These are phyloP conservation scores for Synchytrium microbalum DNA, from an alignment of 371 early-diverging fungal genomes.

Conservation along the genomic window DNA sequence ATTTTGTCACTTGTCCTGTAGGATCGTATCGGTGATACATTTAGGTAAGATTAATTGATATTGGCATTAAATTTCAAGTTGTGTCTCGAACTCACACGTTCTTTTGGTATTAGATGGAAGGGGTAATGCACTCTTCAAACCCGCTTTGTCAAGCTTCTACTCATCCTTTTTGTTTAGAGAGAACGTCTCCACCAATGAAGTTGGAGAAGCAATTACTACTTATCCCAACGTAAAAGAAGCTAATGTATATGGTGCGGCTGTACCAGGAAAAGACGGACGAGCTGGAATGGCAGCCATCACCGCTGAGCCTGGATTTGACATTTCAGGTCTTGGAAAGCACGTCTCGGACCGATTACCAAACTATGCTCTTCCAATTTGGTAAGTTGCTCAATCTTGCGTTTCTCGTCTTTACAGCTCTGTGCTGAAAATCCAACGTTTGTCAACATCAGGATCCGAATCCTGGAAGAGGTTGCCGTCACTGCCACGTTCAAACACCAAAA, in stretches of 20 bases:
- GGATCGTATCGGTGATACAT: no score
- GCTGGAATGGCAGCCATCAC: conserved; percentile 69
- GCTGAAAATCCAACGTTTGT: neutral
- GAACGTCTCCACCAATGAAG: conserved; percentile 36
- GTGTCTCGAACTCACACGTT: no score
- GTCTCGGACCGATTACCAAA: conserved; percentile 43
- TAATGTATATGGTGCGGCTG: conserved; percentile 52
- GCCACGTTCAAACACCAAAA: conserved; percentile 52
- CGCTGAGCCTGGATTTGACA: conserved; percentile 25
- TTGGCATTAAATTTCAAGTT: no score
- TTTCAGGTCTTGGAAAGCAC: conserved; percentile 22
- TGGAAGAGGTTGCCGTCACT: conserved; percentile 36
- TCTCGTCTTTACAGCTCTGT: neutral
- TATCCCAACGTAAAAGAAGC: conserved; percentile 53
- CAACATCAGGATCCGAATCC: neutral
- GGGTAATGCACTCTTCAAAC: no score
- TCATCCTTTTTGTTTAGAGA: no score
- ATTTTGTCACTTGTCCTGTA: no score
- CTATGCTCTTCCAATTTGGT: conserved; percentile 55
- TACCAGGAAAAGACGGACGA: conserved; percentile 52
- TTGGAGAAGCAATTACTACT: conserved; percentile 45
- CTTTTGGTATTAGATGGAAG: no score
- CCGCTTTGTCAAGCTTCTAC: no score
- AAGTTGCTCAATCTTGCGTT: conserved; percentile 29
- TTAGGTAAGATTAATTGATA: no score